Percentiles rank a stretch among this genome's conserved stretches.
Evolutionary conservation across 2,329 filamentous ascomycete genomes (phyloP).

Genomic region (Aulographum hederae): DNA sequence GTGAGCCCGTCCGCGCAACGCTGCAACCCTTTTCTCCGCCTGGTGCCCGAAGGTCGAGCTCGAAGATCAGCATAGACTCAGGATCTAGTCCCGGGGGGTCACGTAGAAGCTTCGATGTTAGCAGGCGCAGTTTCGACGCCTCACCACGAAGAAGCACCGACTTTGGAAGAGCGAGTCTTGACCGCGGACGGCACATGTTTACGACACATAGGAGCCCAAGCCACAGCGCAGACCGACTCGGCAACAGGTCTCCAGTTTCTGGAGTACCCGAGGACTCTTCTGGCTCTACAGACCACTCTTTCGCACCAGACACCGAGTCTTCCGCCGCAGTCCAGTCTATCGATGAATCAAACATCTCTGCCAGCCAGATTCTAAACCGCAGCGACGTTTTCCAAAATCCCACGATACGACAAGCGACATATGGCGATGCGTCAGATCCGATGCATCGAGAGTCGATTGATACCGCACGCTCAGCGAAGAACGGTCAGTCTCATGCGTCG

Average conservation of each 20-base stretch:
- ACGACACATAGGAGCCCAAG: neutral
- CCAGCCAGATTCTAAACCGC: constrained; percentile 73
- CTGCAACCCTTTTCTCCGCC: constrained; percentile 21
- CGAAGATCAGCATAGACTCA: constrained; percentile 24
- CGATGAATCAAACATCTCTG: constrained; percentile 60
- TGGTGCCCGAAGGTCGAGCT: constrained; percentile 15
- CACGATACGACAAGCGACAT: too few relatives aligned
- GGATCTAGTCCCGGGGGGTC: constrained; percentile 17
- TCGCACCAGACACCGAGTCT: constrained; percentile 58
- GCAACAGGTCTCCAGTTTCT: constrained; percentile 28
- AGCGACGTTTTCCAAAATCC: constrained; percentile 81
- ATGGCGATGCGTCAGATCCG: too few relatives aligned
- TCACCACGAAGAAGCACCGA: constrained; percentile 9
- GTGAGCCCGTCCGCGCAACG: constrained; percentile 23
- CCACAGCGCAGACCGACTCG: constrained; percentile 19
- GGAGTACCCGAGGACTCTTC: constrained; percentile 43
- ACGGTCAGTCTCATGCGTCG: neutral
- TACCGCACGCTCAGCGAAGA: constrained; percentile 12
- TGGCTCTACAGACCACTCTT: constrained; percentile 58
- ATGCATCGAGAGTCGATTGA: constrained; percentile 26
- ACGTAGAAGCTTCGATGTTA: constrained; percentile 15
- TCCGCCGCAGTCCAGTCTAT: constrained; percentile 44
- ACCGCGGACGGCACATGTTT: constrained; percentile 10
- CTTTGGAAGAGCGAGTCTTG: constrained; percentile 13
- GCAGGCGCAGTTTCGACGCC: constrained; percentile 9